Percentiles rank a stretch among this genome's conserved stretches.
Evolutionary conservation across 768 basidiomycete genomes (phyloP).

Genomic region (Auricularia cornea): DNA sequence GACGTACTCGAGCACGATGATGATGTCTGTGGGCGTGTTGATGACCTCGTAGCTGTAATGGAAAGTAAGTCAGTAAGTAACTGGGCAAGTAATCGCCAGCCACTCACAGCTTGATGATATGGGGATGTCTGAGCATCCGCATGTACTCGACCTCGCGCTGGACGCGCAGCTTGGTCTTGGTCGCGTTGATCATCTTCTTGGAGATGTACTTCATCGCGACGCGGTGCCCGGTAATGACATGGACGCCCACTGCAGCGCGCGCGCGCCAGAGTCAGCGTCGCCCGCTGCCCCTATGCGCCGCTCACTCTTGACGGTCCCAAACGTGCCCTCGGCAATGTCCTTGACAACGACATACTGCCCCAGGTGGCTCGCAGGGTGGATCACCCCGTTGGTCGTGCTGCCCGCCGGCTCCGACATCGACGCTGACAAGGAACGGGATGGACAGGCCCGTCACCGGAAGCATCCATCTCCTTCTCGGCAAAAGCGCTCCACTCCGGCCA

Average conservation of each 20-base stretch:
- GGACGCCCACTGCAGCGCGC: slow-evolving; percentile 65
- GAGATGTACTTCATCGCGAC: slow-evolving; percentile 98
- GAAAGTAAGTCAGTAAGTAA: slow-evolving; percentile 2
- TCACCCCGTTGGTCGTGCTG: neutral
- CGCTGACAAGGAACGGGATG: too few species aligned
- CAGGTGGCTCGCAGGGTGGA: slow-evolving; percentile 53
- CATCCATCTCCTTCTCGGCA: too few species aligned
- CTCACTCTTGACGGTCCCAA: slow-evolving; percentile 98
- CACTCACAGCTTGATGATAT: slow-evolving; percentile 93
- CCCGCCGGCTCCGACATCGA: too few species aligned
- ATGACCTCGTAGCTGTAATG: slow-evolving; percentile 50
- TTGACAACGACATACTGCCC: slow-evolving; percentile 84
- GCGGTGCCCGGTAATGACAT: slow-evolving; percentile 88
- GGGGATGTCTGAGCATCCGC: slow-evolving; percentile 85
- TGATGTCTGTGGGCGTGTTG: slow-evolving; percentile 89
- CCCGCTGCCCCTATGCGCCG: slow-evolving; percentile 12
- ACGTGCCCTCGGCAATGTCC: slow-evolving; percentile 93
- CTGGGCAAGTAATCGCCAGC: slow-evolving; percentile 4
- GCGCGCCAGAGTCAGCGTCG: neutral
- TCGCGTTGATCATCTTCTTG: slow-evolving; percentile 84
- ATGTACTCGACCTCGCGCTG: slow-evolving; percentile 96
- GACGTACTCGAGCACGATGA: slow-evolving; percentile 96
- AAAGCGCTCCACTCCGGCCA: too few species aligned
- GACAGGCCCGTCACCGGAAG: too few species aligned
- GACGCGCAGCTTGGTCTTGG: slow-evolving; percentile 87